These are phyloP conservation scores for Spinacia oleracea DNA, from an alignment of 179 eudicot genomes.

Conservation along the genomic window DNA sequence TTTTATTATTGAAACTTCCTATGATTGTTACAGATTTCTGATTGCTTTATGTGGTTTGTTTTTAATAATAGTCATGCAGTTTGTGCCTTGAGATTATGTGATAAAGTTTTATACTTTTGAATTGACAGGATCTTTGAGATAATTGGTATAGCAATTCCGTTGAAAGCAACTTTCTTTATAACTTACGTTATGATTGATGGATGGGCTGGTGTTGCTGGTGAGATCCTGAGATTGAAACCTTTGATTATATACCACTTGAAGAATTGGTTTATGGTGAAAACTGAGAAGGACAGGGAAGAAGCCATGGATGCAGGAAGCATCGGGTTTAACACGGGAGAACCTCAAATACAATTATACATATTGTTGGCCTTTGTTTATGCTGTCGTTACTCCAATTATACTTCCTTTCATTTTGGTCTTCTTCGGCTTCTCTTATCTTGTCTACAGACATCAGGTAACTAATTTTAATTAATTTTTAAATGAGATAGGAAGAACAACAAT, in stretches of 20 bases:
- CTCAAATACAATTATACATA: slow-evolving; percentile 90
- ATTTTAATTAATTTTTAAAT: not conserved
- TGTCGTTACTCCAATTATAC: slow-evolving; percentile 81
- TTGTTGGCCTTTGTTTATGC: slow-evolving; percentile 93
- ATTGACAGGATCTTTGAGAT: slow-evolving; percentile 51
- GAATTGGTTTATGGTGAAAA: slow-evolving; percentile 82
- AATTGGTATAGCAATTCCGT: slow-evolving; percentile 71
- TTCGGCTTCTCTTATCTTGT: slow-evolving; percentile 76
- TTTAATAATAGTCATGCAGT: not conserved
- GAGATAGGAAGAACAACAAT: not conserved
- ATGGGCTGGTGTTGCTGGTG: slow-evolving; percentile 98
- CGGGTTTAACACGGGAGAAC: slow-evolving; percentile 80
- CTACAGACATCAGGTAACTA: slow-evolving; percentile 85
- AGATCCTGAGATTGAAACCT: slow-evolving; percentile 83
- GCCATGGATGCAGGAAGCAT: slow-evolving; percentile 98
- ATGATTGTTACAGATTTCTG: not conserved
- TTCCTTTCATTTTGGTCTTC: slow-evolving; percentile 90
- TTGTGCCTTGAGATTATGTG: slow-evolving; percentile 2
- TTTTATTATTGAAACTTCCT: not conserved
- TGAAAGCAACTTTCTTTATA: slow-evolving; percentile 95
- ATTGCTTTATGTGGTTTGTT: not conserved
- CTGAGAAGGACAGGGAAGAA: slow-evolving; percentile 88
- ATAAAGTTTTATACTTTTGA: slow-evolving; percentile 7
- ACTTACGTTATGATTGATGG: slow-evolving; percentile 97
- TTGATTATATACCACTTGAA: slow-evolving; percentile 79